phyloP scores from a whole-genome alignment of 768 basidiomycete species.

The Leccinum incarnatum region DNA sequence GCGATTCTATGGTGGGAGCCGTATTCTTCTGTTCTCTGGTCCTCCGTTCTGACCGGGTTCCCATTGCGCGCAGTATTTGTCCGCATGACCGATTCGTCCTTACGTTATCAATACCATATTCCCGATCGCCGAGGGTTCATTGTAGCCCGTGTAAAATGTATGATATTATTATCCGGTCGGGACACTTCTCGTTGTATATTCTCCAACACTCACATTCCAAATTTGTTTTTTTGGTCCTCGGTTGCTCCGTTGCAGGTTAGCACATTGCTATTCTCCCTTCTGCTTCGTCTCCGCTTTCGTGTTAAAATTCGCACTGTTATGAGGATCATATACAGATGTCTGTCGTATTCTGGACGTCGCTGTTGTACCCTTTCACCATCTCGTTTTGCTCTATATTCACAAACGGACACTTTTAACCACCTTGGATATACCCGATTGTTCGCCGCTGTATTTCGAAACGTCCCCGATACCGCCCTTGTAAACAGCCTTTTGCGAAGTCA shows the following conservation, averaged over 20 bases:
- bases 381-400: constrained; percentile 23
- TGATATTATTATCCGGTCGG: constrained; percentile 23
- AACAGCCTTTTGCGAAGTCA: constrained; percentile 86
- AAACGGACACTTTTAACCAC: constrained; percentile 85
- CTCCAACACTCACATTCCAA: constrained; percentile 2
- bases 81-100: constrained; percentile 13
- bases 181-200: constrained; percentile 11
- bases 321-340: constrained; percentile 13
- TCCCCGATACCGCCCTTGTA: constrained; percentile 84
- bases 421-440: constrained; percentile 89
- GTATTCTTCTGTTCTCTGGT: not conserved
- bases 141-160: constrained; percentile 22
- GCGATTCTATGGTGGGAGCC: constrained; percentile 20
- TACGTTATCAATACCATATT: constrained; percentile 31
- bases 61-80: constrained; percentile 22
- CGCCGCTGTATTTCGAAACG: constrained; percentile 81
- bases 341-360: constrained; percentile 8
- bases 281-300: constrained; percentile 2
- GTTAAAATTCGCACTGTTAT: constrained; percentile 11
- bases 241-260: constrained; percentile 3
- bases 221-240: constrained; percentile 5
- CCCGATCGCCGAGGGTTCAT: constrained; percentile 6
- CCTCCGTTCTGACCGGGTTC: constrained; percentile 13
- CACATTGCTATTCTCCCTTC: constrained; percentile 21
- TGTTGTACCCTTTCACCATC: constrained; percentile 12